Base-by-base conservation (phyloP, 306 rosid species). In the Prunus kanzakura region DNA sequence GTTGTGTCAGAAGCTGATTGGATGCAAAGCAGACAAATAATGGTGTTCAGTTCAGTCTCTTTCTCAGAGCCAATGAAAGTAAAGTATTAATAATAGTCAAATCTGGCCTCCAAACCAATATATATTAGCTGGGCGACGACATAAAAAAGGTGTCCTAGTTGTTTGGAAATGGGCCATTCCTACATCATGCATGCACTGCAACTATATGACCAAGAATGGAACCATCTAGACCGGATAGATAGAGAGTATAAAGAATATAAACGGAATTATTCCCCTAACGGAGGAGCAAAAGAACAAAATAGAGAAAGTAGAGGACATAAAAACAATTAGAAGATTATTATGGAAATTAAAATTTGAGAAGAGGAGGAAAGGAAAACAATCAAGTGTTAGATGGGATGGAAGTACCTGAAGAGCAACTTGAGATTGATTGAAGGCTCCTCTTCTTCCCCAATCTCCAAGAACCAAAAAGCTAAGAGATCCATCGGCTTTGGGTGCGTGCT, bases 391-490 rank as follows among this genome's bases (percentile, higher is more conserved):
- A 47, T 10, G 15, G 15, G 3, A 47, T 2, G 15, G 15, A 35
- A 12, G 22, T 58, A 88, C 97, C 95, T 89, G 97, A 23, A 64
- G 10, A 32, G 95, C 97, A 11, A 91, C 89, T 54, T 66, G 50
- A 78, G 97, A 67, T 73, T 89, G 97, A 80, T 91, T 91, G 78
- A 76, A 70, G 29, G 20, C 49, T 47, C 97, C 95, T 65, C 55
- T 58, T 85, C 97, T 81, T 80, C 95, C 97, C 97, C 97, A 91
- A 6, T 89, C 97, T 52, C 97, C 97, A 29, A 91, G 54, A 4
- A 88, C 88, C 77, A 91, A 49, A 68, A 89, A 73, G 74, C 84
- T 83, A 1, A 91, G 83, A 61, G 92, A 64, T 4, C 81, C 64
- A 41, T 82, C 79, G 47, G 76, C 25, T 72, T 85, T 78, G 2